Evolutionary conservation across 805 yeast genomes (phyloP).

Genomic region (Starmerella bacillaris): DNA sequence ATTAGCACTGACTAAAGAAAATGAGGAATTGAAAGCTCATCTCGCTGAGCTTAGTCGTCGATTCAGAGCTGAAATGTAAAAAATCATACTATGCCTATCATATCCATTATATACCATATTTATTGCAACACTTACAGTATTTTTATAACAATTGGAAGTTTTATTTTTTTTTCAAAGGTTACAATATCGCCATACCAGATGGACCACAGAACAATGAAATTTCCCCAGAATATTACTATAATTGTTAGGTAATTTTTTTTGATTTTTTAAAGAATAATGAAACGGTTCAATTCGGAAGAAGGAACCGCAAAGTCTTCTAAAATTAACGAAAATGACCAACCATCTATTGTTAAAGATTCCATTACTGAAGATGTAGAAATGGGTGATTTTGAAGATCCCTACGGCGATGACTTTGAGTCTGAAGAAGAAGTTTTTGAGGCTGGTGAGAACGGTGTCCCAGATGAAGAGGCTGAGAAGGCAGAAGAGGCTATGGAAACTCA

Average conservation of each 20-base stretch:
- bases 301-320: constrained; percentile 7
- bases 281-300: constrained; percentile 11
- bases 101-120: no score
- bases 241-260: constrained; percentile 5
- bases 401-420: constrained; percentile 73
- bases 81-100: no score
- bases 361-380: constrained; percentile 20
- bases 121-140: no score
- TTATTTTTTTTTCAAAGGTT: no score
- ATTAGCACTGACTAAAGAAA: constrained; percentile 10
- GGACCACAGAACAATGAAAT: no score
- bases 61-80: neutral
- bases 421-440: constrained; percentile 47
- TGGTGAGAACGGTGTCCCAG: constrained; percentile 79
- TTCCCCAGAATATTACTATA: no score
- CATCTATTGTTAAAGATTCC: constrained; percentile 3
- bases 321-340: constrained; percentile 3
- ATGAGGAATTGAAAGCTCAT: constrained; percentile 7
- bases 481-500: constrained; percentile 25
- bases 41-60: constrained; percentile 3
- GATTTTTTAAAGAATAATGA: constrained; percentile 4
- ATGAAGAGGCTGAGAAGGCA: constrained; percentile 40
- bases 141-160: no score
- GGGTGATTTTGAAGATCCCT: constrained; percentile 40
- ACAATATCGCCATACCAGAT: no score